These are phyloP conservation scores for Boletellus emodensis DNA, from an alignment of 768 basidiomycete genomes.

Conservation along the genomic window DNA sequence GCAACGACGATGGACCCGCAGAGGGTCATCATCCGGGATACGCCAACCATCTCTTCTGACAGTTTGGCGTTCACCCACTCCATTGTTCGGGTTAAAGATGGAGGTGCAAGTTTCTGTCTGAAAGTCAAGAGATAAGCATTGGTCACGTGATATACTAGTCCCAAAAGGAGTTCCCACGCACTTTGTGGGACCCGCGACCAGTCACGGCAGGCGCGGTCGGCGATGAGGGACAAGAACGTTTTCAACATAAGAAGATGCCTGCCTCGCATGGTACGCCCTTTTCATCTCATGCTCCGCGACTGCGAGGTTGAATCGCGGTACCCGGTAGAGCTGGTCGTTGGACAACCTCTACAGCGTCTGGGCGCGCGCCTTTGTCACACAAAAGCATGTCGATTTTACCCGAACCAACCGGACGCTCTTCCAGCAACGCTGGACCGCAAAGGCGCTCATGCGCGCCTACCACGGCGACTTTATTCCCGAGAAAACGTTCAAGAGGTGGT, in stretches of 20 bases:
- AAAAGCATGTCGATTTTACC: constrained; percentile 50
- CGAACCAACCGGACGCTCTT: constrained; percentile 62
- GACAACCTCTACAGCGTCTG: constrained; percentile 89
- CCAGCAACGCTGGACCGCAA: constrained; percentile 88
- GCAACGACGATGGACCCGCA: constrained; percentile 56
- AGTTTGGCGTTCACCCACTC: constrained; percentile 4
- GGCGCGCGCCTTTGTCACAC: constrained; percentile 60
- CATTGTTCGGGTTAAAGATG: constrained; percentile 4
- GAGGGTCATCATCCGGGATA: constrained; percentile 45
- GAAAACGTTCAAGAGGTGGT: constrained; percentile 93
- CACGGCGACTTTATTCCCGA: constrained; percentile 94
- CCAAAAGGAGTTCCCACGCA: too few species aligned
- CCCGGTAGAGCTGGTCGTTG: constrained; percentile 75
- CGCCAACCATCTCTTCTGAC: constrained; percentile 33
- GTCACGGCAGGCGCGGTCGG: constrained; percentile 11
- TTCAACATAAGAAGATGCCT: constrained; percentile 50
- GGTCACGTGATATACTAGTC: too few species aligned
- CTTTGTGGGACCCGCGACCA: background rate
- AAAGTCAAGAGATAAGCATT: too few species aligned
- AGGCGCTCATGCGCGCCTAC: constrained; percentile 85
- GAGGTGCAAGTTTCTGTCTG: too few species aligned
- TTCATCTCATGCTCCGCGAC: background rate
- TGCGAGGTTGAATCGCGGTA: background rate
- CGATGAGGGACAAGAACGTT: constrained; percentile 47
- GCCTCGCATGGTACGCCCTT: constrained; percentile 67